Base-by-base conservation (phyloP, 768 basidiomycete genomes). In the Suillus paluster region DNA sequence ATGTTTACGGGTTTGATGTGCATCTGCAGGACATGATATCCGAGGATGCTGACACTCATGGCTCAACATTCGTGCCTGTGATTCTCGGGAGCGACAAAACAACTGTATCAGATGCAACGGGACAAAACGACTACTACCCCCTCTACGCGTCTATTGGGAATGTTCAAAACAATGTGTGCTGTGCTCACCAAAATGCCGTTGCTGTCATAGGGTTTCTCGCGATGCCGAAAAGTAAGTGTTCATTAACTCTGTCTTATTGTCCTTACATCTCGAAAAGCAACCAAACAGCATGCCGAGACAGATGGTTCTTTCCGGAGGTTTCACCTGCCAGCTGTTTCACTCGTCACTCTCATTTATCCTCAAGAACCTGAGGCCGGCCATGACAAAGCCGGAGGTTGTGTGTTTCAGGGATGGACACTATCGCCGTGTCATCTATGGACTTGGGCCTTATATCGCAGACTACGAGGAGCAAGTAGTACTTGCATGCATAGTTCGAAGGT, bases 401-500 rank as follows among this genome's bases (percentile, higher is more conserved):
- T 6, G 6, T 30, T 30, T 30, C 30, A 30, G 30, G 30, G 30
- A 30, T 30, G 30, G 30, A 30, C 75, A 75, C 60, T 75, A 62
- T 58, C 67, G 64, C 1, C 58, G 64, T 9, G 70, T 61, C 3
- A 68, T 80, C 19, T 79, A 73, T 65, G 68, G 71, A 2, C 58
- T 81, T 12, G 77, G 77, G 0, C 72, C 77, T 1, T 76, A 78
- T 45, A 79, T 81, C 61, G 77, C 76, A 0, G 77, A 81, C 58
- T 80, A 81, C 58, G 78, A 75, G 1, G 77, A 81, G 58, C 79
- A 80, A 60, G 72, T 63, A 2, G 53, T 75, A 75, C 62, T 79
- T 0, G 67, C 74, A 10, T 70, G 75, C 36, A 65, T 78, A 53
- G 71, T 79, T 2, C 72, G 73, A 55, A 68, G 68, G 1, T 80